Evolutionary conservation across 23 red algal genomes (phyloP), one percentile per base, ranked within the genome.

Genomic region (Gracilariopsis chorda): DNA sequence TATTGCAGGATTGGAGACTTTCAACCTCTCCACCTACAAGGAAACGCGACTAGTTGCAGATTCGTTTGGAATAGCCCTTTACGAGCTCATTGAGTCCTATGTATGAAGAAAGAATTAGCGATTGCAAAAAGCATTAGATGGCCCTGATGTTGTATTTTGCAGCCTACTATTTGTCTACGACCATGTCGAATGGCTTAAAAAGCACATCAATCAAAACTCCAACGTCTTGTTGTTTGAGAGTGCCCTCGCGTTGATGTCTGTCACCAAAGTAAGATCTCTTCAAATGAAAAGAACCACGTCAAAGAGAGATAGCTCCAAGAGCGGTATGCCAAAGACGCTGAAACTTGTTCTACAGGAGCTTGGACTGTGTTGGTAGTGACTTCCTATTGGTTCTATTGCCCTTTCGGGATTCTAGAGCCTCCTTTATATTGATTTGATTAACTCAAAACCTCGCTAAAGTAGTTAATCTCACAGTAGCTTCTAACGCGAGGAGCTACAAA

Each of bases 141-240:
- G 34, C 35, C 34, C 88, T 3, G 88, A 92, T 25, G 77, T 82
- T 4, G n/a, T 92, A 23, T 60, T 92, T 24, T 83, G 88, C 37
- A 64, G 47, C 10, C 57, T 92, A 3, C 25, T 92, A 17, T 92
- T 92, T 63, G 88, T 83, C 41, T 92, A 67, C 57, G 77, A 92
- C 42, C 57, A 40, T 23, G 77, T 92, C 4, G 76, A 61, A 46
- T 92, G 88, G 88, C 75, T 92, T 35, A 43, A 11, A 5, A 17
- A 13, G 6, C 88, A 16, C 11, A 58, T 92, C 45, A n/a, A 45
- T 14, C 14, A 23, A 9, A 28, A 53, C 13, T 34, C 48, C 21
- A 20, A 46, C 7, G 59, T 78, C 8, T 82, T 92, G 28, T 40
- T 69, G 13, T 92, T 83, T 62, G 88, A 92, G 44, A 76, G 84